Conservation (phyloP, 768 basidiomycete genomes). For the Calocybe cyanea region DNA sequence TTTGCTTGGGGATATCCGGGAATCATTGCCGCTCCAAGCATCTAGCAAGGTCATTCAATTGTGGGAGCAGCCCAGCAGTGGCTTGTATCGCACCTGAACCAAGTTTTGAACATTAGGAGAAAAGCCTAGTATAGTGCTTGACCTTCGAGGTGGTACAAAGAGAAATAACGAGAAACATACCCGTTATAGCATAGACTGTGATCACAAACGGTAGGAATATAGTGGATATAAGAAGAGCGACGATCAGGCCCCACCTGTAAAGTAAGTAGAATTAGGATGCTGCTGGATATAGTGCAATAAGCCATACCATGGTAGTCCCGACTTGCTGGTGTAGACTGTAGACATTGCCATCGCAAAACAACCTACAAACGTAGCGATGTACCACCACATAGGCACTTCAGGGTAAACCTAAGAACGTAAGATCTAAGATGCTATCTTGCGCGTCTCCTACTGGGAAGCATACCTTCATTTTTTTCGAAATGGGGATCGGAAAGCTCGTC, state of each 20-base stretch:
- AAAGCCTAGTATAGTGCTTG: conserved; percentile 24
- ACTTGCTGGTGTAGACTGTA: conserved; percentile 48
- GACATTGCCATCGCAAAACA: conserved; percentile 52
- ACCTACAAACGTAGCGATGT: conserved; percentile 35
- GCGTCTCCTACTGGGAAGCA: conserved; percentile 1
- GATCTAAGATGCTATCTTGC: neutral
- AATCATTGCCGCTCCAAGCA: conserved; percentile 45
- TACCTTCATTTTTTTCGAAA: conserved; percentile 51
- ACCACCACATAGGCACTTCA: conserved; percentile 52
- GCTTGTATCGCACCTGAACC: conserved; percentile 21
- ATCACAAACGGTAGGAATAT: conserved; percentile 51
- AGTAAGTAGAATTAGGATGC: neutral
- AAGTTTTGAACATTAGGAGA: conserved; percentile 32
- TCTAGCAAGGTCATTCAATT: conserved; percentile 25
- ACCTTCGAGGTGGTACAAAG: too few relatives aligned
- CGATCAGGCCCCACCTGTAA: conserved; percentile 45
- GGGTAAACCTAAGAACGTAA: conserved; percentile 19
- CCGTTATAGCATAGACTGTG: conserved; percentile 51
- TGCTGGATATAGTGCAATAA: too few relatives aligned
- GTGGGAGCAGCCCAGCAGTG: neutral
- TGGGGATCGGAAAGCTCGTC: conserved; percentile 48
- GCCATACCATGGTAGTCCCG: conserved; percentile 52
- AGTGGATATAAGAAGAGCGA: conserved; percentile 47
- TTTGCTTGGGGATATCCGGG: conserved; percentile 50
- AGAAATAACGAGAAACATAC: conserved; percentile 11